A percentile compares a stretch with the other conserved stretches of the same genome.
phyloP scores from a whole-genome alignment of 306 rosid species.

The Gynostemma pentaphyllum region DNA sequence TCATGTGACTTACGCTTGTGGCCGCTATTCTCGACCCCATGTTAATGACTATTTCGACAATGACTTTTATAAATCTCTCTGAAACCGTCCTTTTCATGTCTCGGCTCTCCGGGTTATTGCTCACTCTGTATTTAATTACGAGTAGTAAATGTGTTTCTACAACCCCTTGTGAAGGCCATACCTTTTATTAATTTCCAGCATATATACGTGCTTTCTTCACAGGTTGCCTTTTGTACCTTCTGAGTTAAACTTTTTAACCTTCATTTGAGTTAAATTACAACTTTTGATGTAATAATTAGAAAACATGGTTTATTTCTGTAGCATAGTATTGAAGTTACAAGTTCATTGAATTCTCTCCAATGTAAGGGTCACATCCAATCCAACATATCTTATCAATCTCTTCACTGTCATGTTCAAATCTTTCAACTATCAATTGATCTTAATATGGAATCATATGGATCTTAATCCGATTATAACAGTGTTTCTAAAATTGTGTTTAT shows the following conservation, averaged over 20 bases:
- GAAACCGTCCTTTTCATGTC: neutral
- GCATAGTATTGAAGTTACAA: neutral
- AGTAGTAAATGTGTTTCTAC: neutral
- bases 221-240: neutral
- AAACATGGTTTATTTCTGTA: too few relatives aligned
- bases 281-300: too few relatives aligned
- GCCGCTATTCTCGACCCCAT: neutral
- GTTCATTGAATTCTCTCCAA: neutral
- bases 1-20: conserved; percentile 6
- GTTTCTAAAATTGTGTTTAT: too few relatives aligned
- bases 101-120: too few relatives aligned
- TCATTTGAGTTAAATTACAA: neutral
- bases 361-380: neutral
- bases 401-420: neutral
- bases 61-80: neutral
- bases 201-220: neutral
- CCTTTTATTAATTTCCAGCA: neutral
- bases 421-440: neutral
- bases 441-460: neutral
- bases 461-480: too few relatives aligned
- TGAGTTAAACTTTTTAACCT: too few relatives aligned
- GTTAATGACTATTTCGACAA: neutral
- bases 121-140: conserved; percentile 1
- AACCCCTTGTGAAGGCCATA: neutral
- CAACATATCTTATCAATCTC: neutral